Conservation (phyloP, 2,329 filamentous ascomycete species). For the Periconia sp. region DNA sequence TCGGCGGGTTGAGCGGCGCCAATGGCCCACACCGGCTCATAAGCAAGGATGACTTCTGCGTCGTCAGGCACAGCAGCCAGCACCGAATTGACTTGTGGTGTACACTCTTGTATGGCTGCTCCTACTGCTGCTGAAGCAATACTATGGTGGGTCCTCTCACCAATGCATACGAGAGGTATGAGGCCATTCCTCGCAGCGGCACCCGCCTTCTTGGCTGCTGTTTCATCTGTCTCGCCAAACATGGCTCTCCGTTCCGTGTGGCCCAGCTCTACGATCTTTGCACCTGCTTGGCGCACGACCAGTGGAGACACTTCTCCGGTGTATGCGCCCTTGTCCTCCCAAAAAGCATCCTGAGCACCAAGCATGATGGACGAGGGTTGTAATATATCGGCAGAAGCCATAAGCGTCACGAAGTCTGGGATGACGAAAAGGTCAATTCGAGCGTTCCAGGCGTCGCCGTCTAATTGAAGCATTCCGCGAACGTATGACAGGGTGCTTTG, state of each 20-base stretch:
- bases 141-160: slow-evolving; percentile 61
- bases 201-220: slow-evolving; percentile 67
- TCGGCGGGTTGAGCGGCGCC: slow-evolving; percentile 72
- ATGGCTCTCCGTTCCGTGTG: slow-evolving; percentile 76
- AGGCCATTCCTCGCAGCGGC: slow-evolving; percentile 70
- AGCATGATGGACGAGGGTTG: slow-evolving; percentile 58
- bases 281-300: slow-evolving; percentile 68
- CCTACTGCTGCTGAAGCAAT: slow-evolving; percentile 54
- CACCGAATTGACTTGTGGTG: slow-evolving; percentile 65
- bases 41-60: slow-evolving; percentile 74
- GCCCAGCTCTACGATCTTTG: slow-evolving; percentile 73
- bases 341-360: slow-evolving; percentile 76
- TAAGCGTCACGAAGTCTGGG: slow-evolving; percentile 73
- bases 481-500: slow-evolving; percentile 58
- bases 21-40: slow-evolving; percentile 90
- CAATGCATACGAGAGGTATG: slow-evolving; percentile 78
- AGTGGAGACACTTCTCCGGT: slow-evolving; percentile 77
- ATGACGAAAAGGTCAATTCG: slow-evolving; percentile 74
- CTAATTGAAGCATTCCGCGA: slow-evolving; percentile 45
- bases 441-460: slow-evolving; percentile 56
- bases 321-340: slow-evolving; percentile 70
- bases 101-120: slow-evolving; percentile 66
- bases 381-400: slow-evolving; percentile 55
- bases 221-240: slow-evolving; percentile 73
- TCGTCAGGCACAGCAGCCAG: slow-evolving; percentile 62